Percentiles rank a stretch among this genome's conserved stretches.
These are phyloP conservation scores for Agaricus bisporus DNA, from an alignment of 768 basidiomycete species.

Conservation along the genomic window DNA sequence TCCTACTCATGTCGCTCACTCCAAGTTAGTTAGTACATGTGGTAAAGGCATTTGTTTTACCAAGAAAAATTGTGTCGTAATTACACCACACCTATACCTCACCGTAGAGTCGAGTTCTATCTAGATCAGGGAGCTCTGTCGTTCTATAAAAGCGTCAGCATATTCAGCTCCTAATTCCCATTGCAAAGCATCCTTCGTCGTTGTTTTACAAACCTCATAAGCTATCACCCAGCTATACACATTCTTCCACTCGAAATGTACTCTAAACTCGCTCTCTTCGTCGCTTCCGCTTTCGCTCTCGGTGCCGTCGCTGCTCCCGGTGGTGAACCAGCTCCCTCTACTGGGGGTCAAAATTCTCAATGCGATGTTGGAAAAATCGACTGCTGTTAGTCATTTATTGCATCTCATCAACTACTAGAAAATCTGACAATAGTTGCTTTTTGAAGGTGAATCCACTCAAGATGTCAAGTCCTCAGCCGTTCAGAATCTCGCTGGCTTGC, in stretches of 20 bases:
- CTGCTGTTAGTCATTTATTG: constrained; percentile 8
- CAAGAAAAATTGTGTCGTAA: no score
- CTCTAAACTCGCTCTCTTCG: constrained; percentile 11
- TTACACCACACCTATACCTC: no score
- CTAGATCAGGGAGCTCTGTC: no score
- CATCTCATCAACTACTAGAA: background rate
- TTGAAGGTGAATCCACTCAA: background rate
- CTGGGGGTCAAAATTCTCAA: background rate
- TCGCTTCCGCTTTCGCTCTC: constrained; percentile 6
- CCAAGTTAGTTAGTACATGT: no score
- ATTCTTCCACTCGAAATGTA: constrained; percentile 9
- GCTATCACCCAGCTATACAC: background rate
- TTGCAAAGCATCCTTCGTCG: background rate
- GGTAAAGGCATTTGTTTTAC: no score
- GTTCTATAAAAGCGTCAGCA: no score
- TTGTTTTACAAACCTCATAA: background rate
- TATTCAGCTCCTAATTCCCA: background rate
- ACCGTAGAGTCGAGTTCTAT: no score
- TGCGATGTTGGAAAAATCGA: constrained; percentile 10
- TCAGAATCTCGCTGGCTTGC: background rate
- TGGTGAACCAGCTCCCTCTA: background rate
- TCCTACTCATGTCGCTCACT: no score
- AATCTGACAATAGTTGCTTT: background rate
- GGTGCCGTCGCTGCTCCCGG: constrained; percentile 9
- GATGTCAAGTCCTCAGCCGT: background rate